These are phyloP conservation scores for Penicillium sp. DNA, from an alignment of 2,329 filamentous ascomycete genomes.

Conservation along the genomic window DNA sequence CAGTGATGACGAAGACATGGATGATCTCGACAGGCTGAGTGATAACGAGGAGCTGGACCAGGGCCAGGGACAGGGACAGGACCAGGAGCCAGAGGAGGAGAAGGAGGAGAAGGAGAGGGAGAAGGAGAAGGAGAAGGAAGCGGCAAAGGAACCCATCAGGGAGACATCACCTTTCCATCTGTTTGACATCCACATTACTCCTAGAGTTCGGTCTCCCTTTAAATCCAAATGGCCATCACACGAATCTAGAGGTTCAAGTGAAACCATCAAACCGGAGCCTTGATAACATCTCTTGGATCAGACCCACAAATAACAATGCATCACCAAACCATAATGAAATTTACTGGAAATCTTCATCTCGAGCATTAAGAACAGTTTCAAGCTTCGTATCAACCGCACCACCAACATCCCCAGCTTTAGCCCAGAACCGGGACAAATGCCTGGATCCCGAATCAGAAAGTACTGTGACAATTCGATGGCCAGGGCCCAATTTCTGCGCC, in stretches of 20 bases:
- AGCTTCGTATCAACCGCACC: slow-evolving; percentile 50
- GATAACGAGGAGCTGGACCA: not conserved
- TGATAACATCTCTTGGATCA: not conserved
- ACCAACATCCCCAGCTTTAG: slow-evolving; percentile 52
- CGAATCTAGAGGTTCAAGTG: not conserved
- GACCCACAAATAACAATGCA: not conserved
- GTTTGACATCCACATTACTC: too few species aligned
- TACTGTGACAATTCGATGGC: slow-evolving; percentile 54
- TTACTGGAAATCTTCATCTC: slow-evolving; percentile 36
- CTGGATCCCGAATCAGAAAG: slow-evolving; percentile 56
- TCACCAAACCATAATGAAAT: not conserved
- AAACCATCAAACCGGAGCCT: not conserved
- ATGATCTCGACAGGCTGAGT: not conserved
- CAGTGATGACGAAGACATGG: not conserved
- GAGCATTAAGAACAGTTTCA: slow-evolving; percentile 50
- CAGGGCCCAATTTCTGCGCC: slow-evolving; percentile 51
- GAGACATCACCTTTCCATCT: not conserved
- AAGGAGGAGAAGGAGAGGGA: too few species aligned
- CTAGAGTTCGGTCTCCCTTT: not conserved
- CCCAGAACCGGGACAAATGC: slow-evolving; percentile 58
- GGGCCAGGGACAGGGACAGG: too few species aligned
- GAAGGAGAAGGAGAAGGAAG: not conserved
- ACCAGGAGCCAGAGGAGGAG: too few species aligned
- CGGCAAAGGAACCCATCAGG: too few species aligned
- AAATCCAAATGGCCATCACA: not conserved